Base-by-base conservation (phyloP, 352 stramenopile genomes). In the Pythium biforme region DNA sequence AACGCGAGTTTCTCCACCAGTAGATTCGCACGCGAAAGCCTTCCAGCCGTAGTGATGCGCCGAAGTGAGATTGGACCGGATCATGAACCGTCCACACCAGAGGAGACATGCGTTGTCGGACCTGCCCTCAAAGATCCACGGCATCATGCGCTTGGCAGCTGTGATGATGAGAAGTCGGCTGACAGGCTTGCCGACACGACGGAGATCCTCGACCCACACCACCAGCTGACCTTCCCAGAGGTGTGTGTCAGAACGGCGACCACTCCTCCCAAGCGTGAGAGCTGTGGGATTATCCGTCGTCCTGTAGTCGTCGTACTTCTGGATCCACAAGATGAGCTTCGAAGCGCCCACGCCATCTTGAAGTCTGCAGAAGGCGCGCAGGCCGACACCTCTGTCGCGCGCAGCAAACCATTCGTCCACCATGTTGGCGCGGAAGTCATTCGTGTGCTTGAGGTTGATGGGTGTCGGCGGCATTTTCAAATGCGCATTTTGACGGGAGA, bases 341-440 rank as follows among this genome's bases (percentile, higher is more conserved):
- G 45, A 51, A 4, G 45, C 22, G 45, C 45, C 19, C 22, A 51
- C 23, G n/a, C 17, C 23, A 1, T 51, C 22, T 19, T 51, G 22
- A 1, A 33, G 6, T 4, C 45, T 5, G 23, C 45, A 51, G 23
- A 51, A 51, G 20, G 20, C 45, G 12, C 45, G 45, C 8, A 51
- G 45, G 23, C 45, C 45, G 45, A 51, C 20, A 7, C 22, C 22
- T 33, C 45, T 31, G 9, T 14, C 8, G 1, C 14, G 8, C 10
- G 45, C 45, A 22, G 31, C 45, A 22, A 51, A 51, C 45, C 45
- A 51, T 14, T 51, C 45, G 6, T 31, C 45, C 5, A 51, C 45
- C 45, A 51, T 51, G 45, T 31, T 31, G 20, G 45, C 45, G 45
- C 45, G 45, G 23, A 26, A 51, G 45, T 51, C 45, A 22, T 51